These are phyloP conservation scores for Neonectria faginata DNA, from an alignment of 2,329 filamentous ascomycete genomes.

Conservation along the genomic window DNA sequence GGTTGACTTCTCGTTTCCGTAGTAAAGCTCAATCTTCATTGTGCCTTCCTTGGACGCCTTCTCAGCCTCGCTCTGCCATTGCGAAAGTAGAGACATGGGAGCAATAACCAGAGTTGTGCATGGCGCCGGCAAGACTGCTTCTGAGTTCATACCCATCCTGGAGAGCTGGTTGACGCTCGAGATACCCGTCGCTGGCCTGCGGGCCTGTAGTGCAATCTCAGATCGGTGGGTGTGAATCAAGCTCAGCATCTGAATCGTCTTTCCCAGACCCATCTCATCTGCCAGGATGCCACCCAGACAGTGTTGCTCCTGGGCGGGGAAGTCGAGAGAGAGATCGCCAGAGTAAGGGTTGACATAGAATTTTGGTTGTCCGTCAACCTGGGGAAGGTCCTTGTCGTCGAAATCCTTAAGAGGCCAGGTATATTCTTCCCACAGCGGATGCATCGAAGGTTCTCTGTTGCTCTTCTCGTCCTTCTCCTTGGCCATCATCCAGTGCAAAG, in stretches of 20 bases:
- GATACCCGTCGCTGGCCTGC: slow-evolving; percentile 45
- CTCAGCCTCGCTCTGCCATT: slow-evolving; percentile 96
- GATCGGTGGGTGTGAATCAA: slow-evolving; percentile 87
- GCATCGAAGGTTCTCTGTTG: slow-evolving; percentile 84
- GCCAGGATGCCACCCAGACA: slow-evolving; percentile 93
- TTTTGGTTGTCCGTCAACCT: slow-evolving; percentile 71
- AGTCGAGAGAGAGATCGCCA: slow-evolving; percentile 90
- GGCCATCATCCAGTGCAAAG: slow-evolving; percentile 93
- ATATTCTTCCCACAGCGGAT: slow-evolving; percentile 98
- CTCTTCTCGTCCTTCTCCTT: slow-evolving; percentile 87
- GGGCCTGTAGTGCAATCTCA: slow-evolving; percentile 58
- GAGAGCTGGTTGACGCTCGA: slow-evolving; percentile 70
- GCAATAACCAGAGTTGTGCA: slow-evolving; percentile 96
- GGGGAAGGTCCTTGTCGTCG: slow-evolving; percentile 80
- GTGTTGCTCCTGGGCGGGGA: slow-evolving; percentile 93
- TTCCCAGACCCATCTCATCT: slow-evolving; percentile 97
- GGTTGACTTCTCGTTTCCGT: slow-evolving; percentile 84
- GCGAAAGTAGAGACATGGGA: slow-evolving; percentile 94
- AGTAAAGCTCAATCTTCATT: slow-evolving; percentile 89
- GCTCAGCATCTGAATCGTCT: slow-evolving; percentile 98
- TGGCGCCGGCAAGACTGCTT: slow-evolving; percentile 75
- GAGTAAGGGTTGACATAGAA: slow-evolving; percentile 99
- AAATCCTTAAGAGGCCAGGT: slow-evolving; percentile 88
- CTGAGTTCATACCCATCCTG: slow-evolving; percentile 68
- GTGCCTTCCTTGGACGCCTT: slow-evolving; percentile 89